A percentile compares a stretch with the other conserved stretches of the same genome.
Evolutionary conservation across 495 filamentous ascomycete species (phyloP).

Genomic region (Neohortaea acidophila): DNA sequence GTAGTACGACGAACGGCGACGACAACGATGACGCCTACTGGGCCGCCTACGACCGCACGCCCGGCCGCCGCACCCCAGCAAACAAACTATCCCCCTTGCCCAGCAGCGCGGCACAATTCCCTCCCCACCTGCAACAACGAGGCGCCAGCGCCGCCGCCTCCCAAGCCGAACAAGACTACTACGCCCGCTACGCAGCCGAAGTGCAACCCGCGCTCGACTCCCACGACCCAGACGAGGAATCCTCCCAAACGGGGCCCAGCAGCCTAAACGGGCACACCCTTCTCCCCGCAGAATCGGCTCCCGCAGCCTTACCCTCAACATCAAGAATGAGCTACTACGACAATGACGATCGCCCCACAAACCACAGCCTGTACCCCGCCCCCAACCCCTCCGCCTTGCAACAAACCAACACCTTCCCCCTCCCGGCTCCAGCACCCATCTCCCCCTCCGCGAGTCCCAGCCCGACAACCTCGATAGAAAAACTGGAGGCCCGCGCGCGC

Average conservation of each 20-base stretch:
- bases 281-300: too few species aligned
- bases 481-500: constrained; percentile 24
- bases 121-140: constrained; percentile 25
- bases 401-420: not conserved
- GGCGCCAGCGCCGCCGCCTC: constrained; percentile 23
- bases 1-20: constrained; percentile 28
- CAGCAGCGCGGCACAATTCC: constrained; percentile 10
- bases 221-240: constrained; percentile 48
- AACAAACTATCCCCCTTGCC: constrained; percentile 47
- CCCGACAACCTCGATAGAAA: constrained; percentile 22
- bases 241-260: constrained; percentile 34
- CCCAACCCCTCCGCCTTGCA: not conserved
- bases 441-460: constrained; percentile 8
- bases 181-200: constrained; percentile 58
- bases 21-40: constrained; percentile 86
- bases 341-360: constrained; percentile 1
- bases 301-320: constrained; percentile 27
- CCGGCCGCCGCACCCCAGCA: constrained; percentile 52
- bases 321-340: constrained; percentile 7
- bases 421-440: constrained; percentile 8
- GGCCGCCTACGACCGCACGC: constrained; percentile 82
- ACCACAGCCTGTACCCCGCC: constrained; percentile 6
- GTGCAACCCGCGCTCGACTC: constrained; percentile 87
- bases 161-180: constrained; percentile 60
- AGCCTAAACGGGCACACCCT: constrained; percentile 40